Percentiles rank a stretch among this genome's conserved stretches.
These are phyloP conservation scores for Atkinsonella texensis DNA, from an alignment of 2,329 filamentous ascomycete species.

Conservation along the genomic window DNA sequence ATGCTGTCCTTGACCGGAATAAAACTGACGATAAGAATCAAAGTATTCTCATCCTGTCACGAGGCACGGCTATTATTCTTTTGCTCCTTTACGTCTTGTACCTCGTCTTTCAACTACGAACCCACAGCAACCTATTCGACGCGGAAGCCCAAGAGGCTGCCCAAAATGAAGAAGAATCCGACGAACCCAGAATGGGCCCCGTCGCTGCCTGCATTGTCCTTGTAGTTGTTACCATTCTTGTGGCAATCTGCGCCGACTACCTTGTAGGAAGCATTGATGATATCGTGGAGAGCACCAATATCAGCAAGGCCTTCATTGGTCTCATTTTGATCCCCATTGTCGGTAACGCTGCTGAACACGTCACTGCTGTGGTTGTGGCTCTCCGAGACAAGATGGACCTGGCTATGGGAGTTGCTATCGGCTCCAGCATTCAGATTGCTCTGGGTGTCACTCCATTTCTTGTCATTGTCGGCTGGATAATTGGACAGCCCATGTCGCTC, in stretches of 20 bases:
- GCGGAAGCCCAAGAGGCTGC: slow-evolving; percentile 33
- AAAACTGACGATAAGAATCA: slow-evolving; percentile 27
- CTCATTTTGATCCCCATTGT: slow-evolving; percentile 70
- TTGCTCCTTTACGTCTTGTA: slow-evolving; percentile 65
- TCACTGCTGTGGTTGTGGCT: slow-evolving; percentile 69
- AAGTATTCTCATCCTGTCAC: slow-evolving; percentile 60
- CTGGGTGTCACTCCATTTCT: slow-evolving; percentile 70
- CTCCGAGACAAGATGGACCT: slow-evolving; percentile 66
- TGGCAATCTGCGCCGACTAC: slow-evolving; percentile 65
- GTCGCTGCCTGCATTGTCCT: slow-evolving; percentile 54
- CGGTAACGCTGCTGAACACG: slow-evolving; percentile 70
- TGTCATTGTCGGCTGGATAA: slow-evolving; percentile 70
- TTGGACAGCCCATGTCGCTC: slow-evolving; percentile 60
- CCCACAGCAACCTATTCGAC: slow-evolving; percentile 63
- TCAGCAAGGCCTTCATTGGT: slow-evolving; percentile 74
- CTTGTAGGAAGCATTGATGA: slow-evolving; percentile 65
- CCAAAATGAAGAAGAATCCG: slow-evolving; percentile 29
- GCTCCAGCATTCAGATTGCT: slow-evolving; percentile 72
- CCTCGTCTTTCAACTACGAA: slow-evolving; percentile 65
- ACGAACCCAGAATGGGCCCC: slow-evolving; percentile 45
- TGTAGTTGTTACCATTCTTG: slow-evolving; percentile 56
- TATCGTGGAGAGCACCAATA: slow-evolving; percentile 55
- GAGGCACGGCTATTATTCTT: slow-evolving; percentile 64
- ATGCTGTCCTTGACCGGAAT: slow-evolving; percentile 45
- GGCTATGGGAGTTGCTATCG: slow-evolving; percentile 68